These are phyloP conservation scores for Pseudisothecium myosuroides DNA, from an alignment of 225 moss, liverwort and hornwort species.

Conservation along the genomic window DNA sequence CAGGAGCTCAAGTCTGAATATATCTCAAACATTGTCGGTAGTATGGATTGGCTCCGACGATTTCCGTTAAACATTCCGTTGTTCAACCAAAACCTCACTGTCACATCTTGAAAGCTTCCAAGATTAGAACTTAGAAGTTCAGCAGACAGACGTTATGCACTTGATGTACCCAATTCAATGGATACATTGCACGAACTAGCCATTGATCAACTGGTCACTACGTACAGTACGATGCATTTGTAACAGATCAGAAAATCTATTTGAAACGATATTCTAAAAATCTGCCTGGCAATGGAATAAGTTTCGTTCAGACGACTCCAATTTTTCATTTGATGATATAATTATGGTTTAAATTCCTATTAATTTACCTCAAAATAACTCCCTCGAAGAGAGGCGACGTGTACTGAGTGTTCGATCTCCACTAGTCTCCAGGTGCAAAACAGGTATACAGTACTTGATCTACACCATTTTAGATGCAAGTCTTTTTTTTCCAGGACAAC, in stretches of 20 bases:
- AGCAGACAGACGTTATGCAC: background rate
- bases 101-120: background rate
- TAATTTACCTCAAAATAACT: background rate
- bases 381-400: background rate
- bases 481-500: background rate
- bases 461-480: no score
- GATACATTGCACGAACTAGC: background rate
- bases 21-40: background rate
- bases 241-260: background rate
- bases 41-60: background rate
- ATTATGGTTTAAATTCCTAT: background rate
- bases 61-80: no score
- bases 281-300: no score
- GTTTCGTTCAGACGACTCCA: background rate
- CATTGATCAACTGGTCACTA: background rate
- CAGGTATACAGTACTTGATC: background rate
- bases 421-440: no score
- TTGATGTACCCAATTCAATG: background rate
- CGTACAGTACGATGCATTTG: background rate
- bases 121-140: background rate
- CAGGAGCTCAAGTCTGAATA: background rate
- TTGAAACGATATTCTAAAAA: no score
- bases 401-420: background rate
- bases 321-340: background rate
- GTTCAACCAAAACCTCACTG: background rate